Evolutionary conservation across 495 filamentous ascomycete species (phyloP).

Genomic region (Neurospora sp.): DNA sequence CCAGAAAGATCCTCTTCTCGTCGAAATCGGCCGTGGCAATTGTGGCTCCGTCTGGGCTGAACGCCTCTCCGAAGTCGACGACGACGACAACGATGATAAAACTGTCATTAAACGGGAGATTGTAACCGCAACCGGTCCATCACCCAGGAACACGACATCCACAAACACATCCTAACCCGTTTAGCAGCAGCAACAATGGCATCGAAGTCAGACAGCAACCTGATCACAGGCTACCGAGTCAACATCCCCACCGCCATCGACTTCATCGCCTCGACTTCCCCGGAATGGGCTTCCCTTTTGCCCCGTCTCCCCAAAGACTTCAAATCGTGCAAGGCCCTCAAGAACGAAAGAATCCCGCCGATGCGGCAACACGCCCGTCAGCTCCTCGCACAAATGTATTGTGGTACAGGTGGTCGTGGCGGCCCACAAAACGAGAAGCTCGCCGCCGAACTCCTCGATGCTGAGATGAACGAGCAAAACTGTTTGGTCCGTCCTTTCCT

Average conservation of each 20-base stretch:
- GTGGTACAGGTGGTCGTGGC: background rate
- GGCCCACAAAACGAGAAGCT: background rate
- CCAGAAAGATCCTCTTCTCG: background rate
- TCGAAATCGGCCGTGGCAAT: slow-evolving; percentile 3
- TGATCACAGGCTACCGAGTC: background rate
- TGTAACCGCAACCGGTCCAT: too few species aligned
- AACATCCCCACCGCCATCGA: slow-evolving; percentile 4
- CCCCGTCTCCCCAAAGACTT: slow-evolving; percentile 6
- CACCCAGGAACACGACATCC: too few species aligned
- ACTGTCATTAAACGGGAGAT: too few species aligned
- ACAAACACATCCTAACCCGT: too few species aligned
- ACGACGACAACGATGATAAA: background rate
- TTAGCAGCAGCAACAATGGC: background rate
- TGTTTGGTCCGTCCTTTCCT: slow-evolving; percentile 39
- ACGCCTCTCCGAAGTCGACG: background rate
- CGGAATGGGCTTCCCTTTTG: slow-evolving; percentile 7
- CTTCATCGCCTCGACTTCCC: background rate
- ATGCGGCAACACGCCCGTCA: slow-evolving; percentile 17
- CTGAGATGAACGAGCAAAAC: slow-evolving; percentile 19
- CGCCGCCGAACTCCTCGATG: background rate
- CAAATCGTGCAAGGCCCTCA: slow-evolving; percentile 29
- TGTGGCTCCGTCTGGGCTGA: slow-evolving; percentile 11
- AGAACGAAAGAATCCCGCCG: slow-evolving; percentile 32
- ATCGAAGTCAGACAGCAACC: background rate
- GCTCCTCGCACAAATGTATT: slow-evolving; percentile 6